These are phyloP conservation scores for Trichoderma guizhouense DNA, from an alignment of 2,329 filamentous ascomycete genomes.

Conservation along the genomic window DNA sequence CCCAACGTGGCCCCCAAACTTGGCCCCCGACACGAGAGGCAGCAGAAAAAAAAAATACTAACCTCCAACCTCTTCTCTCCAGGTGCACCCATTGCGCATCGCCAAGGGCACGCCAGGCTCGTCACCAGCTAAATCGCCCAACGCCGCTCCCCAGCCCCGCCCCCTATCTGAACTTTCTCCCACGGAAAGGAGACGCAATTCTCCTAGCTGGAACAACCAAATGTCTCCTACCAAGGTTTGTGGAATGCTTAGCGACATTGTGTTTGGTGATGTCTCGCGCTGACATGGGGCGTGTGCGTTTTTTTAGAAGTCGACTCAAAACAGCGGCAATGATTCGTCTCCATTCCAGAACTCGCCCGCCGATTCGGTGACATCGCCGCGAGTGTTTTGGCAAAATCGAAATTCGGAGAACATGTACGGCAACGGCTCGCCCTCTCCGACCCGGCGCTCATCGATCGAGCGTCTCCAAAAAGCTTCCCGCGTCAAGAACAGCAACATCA, in stretches of 20 bases:
- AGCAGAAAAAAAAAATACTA: background rate
- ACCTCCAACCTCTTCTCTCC: conserved; percentile 18
- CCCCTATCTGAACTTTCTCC: conserved; percentile 87
- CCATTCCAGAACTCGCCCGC: conserved; percentile 83
- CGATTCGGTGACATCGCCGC: conserved; percentile 66
- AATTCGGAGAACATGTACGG: conserved; percentile 74
- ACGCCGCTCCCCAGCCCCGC: conserved; percentile 59
- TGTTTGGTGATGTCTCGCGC: conserved; percentile 7
- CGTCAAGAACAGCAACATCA: conserved; percentile 97
- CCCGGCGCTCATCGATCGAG: conserved; percentile 87
- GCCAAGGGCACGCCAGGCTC: conserved; percentile 61
- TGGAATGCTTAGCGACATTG: conserved; percentile 16
- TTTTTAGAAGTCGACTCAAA: conserved; percentile 62
- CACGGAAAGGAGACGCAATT: conserved; percentile 83
- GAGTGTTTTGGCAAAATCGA: conserved; percentile 86
- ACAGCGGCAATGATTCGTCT: conserved; percentile 70
- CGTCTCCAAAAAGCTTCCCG: conserved; percentile 90
- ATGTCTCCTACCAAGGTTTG: conserved; percentile 39
- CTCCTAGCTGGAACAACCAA: conserved; percentile 85
- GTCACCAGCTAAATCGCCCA: conserved; percentile 62
- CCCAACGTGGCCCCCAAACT: conserved; percentile 14
- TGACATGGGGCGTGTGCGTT: conserved; percentile 20
- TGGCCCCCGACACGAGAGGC: background rate
- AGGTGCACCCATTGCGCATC: conserved; percentile 78
- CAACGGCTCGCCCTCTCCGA: conserved; percentile 63